Evolutionary conservation across 495 filamentous ascomycete species (phyloP).

Genomic region (Hyaloscypha finlandica): DNA sequence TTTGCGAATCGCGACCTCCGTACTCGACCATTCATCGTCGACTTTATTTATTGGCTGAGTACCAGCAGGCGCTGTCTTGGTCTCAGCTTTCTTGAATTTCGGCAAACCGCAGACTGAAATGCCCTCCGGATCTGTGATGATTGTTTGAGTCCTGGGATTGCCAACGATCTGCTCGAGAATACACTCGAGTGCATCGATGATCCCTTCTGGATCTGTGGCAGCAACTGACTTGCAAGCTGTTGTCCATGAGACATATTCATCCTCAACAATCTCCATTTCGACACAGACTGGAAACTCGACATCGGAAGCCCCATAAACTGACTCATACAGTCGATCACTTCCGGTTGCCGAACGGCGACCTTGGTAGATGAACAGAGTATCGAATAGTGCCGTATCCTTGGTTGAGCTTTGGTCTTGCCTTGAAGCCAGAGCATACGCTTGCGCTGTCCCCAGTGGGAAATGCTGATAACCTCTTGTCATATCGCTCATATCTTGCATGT

Average conservation of each 20-base stretch:
- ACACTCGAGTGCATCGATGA: slow-evolving; percentile 56
- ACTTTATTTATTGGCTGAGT: not conserved
- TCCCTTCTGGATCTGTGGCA: slow-evolving; percentile 38
- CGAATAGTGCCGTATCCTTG: slow-evolving; percentile 50
- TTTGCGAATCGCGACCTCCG: slow-evolving; percentile 56
- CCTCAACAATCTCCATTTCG: slow-evolving; percentile 66
- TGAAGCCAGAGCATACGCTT: slow-evolving; percentile 43
- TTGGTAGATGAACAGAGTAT: slow-evolving; percentile 75
- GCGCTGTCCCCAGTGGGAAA: slow-evolving; percentile 64
- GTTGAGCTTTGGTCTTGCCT: slow-evolving; percentile 29
- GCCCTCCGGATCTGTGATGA: slow-evolving; percentile 48
- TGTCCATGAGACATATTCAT: slow-evolving; percentile 58
- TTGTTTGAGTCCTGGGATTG: slow-evolving; percentile 45
- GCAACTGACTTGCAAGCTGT: slow-evolving; percentile 64
- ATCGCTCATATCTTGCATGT: slow-evolving; percentile 63
- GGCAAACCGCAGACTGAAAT: slow-evolving; percentile 57
- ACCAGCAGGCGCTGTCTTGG: not conserved
- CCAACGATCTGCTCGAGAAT: slow-evolving; percentile 55
- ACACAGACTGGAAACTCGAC: slow-evolving; percentile 80
- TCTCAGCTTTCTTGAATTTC: slow-evolving; percentile 14
- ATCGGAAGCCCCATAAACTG: slow-evolving; percentile 58
- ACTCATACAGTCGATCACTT: slow-evolving; percentile 47
- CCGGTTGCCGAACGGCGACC: slow-evolving; percentile 30
- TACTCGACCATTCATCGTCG: slow-evolving; percentile 40
- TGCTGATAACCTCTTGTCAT: slow-evolving; percentile 59